Base-by-base conservation (phyloP, 2,329 filamentous ascomycete genomes). In the Colletotrichum tofieldiae region DNA sequence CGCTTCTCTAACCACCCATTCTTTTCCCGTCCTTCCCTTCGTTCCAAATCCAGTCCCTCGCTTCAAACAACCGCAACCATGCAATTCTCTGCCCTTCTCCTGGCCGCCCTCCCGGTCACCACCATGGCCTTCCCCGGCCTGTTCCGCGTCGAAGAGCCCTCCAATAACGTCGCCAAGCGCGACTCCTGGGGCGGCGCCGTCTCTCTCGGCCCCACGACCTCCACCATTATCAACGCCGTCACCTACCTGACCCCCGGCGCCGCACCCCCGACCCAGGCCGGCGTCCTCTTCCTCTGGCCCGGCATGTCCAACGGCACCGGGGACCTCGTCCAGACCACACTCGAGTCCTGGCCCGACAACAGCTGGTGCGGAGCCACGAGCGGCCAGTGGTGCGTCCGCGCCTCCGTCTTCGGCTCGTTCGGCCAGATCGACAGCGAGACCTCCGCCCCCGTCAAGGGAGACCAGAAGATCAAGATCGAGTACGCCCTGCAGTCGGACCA, bases 231-330 rank as follows among this genome's bases (percentile, higher is more conserved):
- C 74, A 79, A 81, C 43, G 80, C 83, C 5, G 80, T 82, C 18
- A 84, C 83, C 9, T 83, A 80, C 7, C 71, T 84, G n/a, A 80
- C 82, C 45, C 83, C 83, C 35, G 35, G 35, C 35, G 35, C 35
- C 35, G 35, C 35, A 37, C 35, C 35, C 35, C 35, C 35, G 35
- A 37, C 35, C 35, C 35, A 37, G 35, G 35, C 35, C 35, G 83
- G 83, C 5, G 77, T 77, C 41, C 78, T 85, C 0, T 84, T 83
- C 75, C 78, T 85, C 45, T 85, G 82, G 82, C 84, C 83, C 8
- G 83, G 83, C 6, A 85, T 85, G 81, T 83, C 81, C 64, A 85
- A 84, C 73, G 82, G 83, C 49, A 85, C 83, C 3, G 82, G 83
- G 1, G 80, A 85, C 61, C 76, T 85, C 20, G 16, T 85, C 56